Evolutionary conservation across 2,329 filamentous ascomycete species (phyloP), one percentile per base, ranked within the genome.

Genomic region (Calonectria henricotiae): DNA sequence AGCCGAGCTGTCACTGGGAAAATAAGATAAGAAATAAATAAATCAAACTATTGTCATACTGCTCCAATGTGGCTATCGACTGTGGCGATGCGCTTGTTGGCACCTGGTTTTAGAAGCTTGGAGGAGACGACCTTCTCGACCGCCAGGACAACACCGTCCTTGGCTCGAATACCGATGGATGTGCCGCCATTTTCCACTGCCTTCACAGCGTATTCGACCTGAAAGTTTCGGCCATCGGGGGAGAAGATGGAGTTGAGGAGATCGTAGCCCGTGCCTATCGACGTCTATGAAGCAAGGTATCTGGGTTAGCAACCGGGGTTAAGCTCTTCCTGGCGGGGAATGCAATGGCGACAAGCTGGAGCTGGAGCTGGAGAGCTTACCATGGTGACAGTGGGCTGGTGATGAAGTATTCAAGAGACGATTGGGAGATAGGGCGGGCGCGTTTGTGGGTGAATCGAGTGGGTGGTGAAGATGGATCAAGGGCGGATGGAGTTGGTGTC

Each of bases 221-320:
- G 96, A 85, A 99, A 99, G 85, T 99, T 99, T 79, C 96, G 94
- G 82, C 96, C 96, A 86, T 99, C 96, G 76, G 96, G 96, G 60
- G 96, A 98, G 89, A 98, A 99, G 88, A 98, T 97, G 81, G 96
- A 98, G 90, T 99, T 99, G 83, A 94, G 94, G 80, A 99, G 93
- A 91, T 99, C 96, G 87, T 99, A 99, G 82, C 96, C 96, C 80
- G 96, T 99, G 82, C 96, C 96, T 93, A 99, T 99, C 82, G 96
- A 99, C 81, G 96, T 99, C 96, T 99, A 77, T 63, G n/a, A 64
- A 49, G 51, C 61, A 65, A 65, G 66, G 39, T 54, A 37, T 67
- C 62, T 67, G 75, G 72, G 75, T 79, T 71, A 78, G 76, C 67
- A 74, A 63, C 65, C 67, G 64, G 32, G 65, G 43, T 58, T n/a